Conservation (phyloP, 2,329 filamentous ascomycete species). For the Penicillium olsonii region DNA sequence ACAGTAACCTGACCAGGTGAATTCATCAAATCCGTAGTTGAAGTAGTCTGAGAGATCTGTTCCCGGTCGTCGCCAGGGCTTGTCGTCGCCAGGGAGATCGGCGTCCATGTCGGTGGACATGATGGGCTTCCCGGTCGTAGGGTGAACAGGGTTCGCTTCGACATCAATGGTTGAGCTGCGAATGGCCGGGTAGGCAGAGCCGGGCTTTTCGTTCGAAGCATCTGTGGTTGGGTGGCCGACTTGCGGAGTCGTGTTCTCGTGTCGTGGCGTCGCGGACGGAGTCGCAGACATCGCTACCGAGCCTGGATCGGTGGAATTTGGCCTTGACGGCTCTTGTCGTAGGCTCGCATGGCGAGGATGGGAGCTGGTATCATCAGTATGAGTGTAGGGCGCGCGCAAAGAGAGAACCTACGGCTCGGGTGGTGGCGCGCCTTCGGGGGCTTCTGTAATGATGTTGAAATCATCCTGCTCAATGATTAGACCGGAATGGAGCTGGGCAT, state of each 20-base stretch:
- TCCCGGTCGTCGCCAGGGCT: slow-evolving; percentile 92
- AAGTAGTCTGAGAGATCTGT: slow-evolving; percentile 97
- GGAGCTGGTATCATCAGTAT: slow-evolving; percentile 33
- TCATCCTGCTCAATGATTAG: slow-evolving; percentile 41
- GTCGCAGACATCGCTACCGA: slow-evolving; percentile 36
- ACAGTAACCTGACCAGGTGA: slow-evolving; percentile 94
- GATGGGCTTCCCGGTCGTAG: slow-evolving; percentile 73
- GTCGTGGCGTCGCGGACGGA: slow-evolving; percentile 33
- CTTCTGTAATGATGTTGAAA: slow-evolving; percentile 53
- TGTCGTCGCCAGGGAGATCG: slow-evolving; percentile 73
- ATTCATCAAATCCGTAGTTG: slow-evolving; percentile 99
- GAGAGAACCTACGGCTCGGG: slow-evolving; percentile 37
- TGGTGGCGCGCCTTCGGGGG: slow-evolving; percentile 43
- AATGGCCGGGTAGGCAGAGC: slow-evolving; percentile 66
- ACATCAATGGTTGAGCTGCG: slow-evolving; percentile 82
- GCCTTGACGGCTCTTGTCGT: slow-evolving; percentile 38
- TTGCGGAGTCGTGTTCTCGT: slow-evolving; percentile 34
- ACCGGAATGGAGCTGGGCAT: background rate
- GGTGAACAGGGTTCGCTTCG: slow-evolving; percentile 77
- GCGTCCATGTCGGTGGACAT: slow-evolving; percentile 76
- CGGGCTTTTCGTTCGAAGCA: slow-evolving; percentile 49
- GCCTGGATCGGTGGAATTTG: slow-evolving; percentile 35
- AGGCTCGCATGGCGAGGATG: slow-evolving; percentile 41
- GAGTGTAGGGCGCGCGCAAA: slow-evolving; percentile 4
- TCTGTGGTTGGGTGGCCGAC: slow-evolving; percentile 28